Conservation (phyloP, 345 rosid species). For the Populus ilicifolia region DNA sequence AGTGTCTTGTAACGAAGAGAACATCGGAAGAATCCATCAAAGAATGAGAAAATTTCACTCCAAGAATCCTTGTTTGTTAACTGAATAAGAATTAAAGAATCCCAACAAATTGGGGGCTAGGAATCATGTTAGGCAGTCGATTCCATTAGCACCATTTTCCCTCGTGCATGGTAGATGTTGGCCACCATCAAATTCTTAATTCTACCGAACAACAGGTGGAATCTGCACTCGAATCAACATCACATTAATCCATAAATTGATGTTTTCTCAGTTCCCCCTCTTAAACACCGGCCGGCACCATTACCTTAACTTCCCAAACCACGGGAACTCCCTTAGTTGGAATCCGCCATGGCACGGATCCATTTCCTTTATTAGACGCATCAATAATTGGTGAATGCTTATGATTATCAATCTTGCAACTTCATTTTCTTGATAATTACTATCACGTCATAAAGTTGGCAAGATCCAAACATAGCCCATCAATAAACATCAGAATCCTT, state of each 20-base stretch:
- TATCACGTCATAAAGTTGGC: background rate
- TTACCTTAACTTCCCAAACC: background rate
- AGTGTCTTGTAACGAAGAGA: background rate
- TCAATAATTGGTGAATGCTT: background rate
- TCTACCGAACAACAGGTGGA: background rate
- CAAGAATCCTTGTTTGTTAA: background rate
- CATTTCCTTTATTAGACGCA: background rate
- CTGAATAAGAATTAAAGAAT: conserved; percentile 23
- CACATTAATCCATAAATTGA: background rate
- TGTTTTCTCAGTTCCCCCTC: background rate
- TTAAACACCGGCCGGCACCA: background rate
- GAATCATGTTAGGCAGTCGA: conserved; percentile 11
- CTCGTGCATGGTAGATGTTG: background rate
- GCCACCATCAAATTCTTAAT: background rate
- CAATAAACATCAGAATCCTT: no score
- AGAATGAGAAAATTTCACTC: background rate
- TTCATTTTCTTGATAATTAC: background rate
- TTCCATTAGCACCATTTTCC: conserved; percentile 20
- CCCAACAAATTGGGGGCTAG: conserved; percentile 30
- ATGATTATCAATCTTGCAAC: background rate
- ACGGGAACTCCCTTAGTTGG: background rate
- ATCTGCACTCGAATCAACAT: background rate
- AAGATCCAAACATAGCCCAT: no score
- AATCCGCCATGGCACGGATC: background rate
- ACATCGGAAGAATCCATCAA: background rate